Conservation (phyloP, 768 basidiomycete species). For the Pholiota conissans region DNA sequence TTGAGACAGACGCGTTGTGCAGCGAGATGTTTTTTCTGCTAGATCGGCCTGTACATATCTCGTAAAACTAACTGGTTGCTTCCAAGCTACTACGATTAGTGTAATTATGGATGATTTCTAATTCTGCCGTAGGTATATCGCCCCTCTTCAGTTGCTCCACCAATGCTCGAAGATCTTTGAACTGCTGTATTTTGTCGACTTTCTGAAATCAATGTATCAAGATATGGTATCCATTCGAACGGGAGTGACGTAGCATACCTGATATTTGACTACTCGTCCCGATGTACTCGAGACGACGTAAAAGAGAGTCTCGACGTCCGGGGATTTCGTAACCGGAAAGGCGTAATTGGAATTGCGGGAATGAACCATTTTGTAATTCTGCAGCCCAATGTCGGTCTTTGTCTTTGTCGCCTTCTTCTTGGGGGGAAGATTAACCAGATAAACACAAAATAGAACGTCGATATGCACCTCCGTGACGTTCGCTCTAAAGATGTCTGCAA, state of each 20-base stretch:
- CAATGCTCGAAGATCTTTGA: slow-evolving; percentile 31
- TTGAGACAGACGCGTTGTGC: too few relatives aligned
- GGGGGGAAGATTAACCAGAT: neutral
- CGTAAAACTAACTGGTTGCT: too few relatives aligned
- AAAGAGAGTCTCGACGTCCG: slow-evolving; percentile 58
- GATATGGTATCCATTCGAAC: neutral
- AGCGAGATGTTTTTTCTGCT: too few relatives aligned
- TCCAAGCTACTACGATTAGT: too few relatives aligned
- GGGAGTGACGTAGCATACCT: slow-evolving; percentile 42
- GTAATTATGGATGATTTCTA: too few relatives aligned
- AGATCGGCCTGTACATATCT: too few relatives aligned
- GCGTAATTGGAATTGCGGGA: neutral
- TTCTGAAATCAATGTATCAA: slow-evolving; percentile 23
- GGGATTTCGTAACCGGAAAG: neutral
- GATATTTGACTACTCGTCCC: slow-evolving; percentile 69
- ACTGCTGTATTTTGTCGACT: slow-evolving; percentile 43
- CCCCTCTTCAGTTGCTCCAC: slow-evolving; percentile 26
- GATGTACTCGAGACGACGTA: slow-evolving; percentile 80
- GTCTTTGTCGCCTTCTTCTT: neutral
- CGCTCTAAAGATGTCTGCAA: slow-evolving; percentile 41
- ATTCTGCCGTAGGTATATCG: neutral
- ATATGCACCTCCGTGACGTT: slow-evolving; percentile 20
- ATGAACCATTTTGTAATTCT: slow-evolving; percentile 52
- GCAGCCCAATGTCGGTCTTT: slow-evolving; percentile 38
- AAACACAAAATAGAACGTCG: neutral